Evolutionary conservation across 768 basidiomycete genomes (phyloP).

Genomic region (Amanita thiersii): DNA sequence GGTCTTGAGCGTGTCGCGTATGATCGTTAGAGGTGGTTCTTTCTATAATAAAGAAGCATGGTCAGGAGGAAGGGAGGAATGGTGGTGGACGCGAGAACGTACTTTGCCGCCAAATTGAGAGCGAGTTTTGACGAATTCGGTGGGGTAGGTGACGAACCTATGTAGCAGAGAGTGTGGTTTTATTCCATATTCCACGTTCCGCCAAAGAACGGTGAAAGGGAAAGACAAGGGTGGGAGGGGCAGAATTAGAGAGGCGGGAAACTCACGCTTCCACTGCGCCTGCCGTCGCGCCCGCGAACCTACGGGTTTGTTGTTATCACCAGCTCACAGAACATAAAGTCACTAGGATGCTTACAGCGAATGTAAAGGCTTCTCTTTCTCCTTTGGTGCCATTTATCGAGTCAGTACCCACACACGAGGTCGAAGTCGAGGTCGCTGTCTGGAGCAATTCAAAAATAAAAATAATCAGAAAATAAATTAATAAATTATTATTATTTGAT

Average conservation of each 20-base stretch:
- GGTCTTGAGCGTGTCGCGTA: conserved; percentile 61
- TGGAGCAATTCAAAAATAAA: no score
- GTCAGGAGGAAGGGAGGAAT: not conserved
- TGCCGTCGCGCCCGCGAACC: conserved; percentile 83
- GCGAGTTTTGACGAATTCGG: conserved; percentile 90
- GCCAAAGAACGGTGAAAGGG: conserved; percentile 1
- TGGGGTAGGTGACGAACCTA: conserved; percentile 82
- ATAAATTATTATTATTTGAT: no score
- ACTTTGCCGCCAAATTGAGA: conserved; percentile 86
- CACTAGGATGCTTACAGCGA: conserved; percentile 45
- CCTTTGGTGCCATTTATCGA: conserved; percentile 34
- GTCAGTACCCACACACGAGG: no score
- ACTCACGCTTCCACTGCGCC: conserved; percentile 90
- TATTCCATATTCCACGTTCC: not conserved
- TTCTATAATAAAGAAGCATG: conserved; percentile 20
- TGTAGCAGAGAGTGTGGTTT: conserved; percentile 5
- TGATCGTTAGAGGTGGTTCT: conserved; percentile 67
- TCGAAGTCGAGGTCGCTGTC: no score
- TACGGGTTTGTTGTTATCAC: conserved; percentile 11
- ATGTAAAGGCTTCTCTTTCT: conserved; percentile 75
- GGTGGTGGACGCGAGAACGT: conserved; percentile 7
- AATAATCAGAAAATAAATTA: no score
- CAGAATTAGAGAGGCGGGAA: not conserved
- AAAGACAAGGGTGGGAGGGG: not conserved
- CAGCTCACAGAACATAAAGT: not conserved